A percentile compares a stretch with the other conserved stretches of the same genome.
Conservation (phyloP, 2,329 filamentous ascomycete species). For the Pseudovirgaria hyperparasitica region DNA sequence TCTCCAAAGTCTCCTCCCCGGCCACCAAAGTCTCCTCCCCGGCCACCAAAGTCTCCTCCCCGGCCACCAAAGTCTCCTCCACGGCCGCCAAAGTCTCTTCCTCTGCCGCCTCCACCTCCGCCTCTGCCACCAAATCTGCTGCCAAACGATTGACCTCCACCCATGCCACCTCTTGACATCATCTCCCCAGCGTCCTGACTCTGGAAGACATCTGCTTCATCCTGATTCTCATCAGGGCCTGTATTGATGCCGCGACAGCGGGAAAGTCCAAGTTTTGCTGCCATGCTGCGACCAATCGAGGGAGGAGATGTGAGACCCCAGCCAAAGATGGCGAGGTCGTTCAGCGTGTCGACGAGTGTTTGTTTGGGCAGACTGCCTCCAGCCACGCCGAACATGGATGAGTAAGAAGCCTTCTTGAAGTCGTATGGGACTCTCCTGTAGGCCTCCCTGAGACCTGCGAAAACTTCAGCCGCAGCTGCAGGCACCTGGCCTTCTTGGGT, state of each 20-base stretch:
- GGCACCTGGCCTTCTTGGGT: conserved; percentile 28
- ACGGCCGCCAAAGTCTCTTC: conserved; percentile 6
- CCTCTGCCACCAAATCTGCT: conserved; percentile 4
- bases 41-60: conserved; percentile 5
- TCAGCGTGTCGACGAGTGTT: conserved; percentile 29
- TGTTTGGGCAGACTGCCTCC: conserved; percentile 29
- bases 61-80: conserved; percentile 2
- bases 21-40: conserved; percentile 4
- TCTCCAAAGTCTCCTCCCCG: conserved; percentile 5
- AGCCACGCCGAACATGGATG: conserved; percentile 43
- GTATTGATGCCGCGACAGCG: conserved; percentile 13
- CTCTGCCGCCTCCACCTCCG: conserved; percentile 8
- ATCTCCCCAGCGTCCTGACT: conserved; percentile 4
- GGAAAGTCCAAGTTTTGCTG: conserved; percentile 9
- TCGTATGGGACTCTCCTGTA: conserved; percentile 29
- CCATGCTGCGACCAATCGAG: conserved; percentile 13
- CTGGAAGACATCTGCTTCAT: conserved; percentile 4
- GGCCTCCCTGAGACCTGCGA: conserved; percentile 32
- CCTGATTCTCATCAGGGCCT: conserved; percentile 1
- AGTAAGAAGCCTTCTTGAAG: conserved; percentile 39
- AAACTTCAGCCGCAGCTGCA: conserved; percentile 27
- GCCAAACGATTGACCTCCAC: conserved; percentile 2
- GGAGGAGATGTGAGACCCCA: conserved; percentile 34
- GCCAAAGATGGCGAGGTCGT: conserved; percentile 31
- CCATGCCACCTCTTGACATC: conserved; percentile 4